Percentiles rank a stretch among this genome's conserved stretches.
These are phyloP conservation scores for Xylaria intraflava DNA, from an alignment of 495 filamentous ascomycete species.

Conservation along the genomic window DNA sequence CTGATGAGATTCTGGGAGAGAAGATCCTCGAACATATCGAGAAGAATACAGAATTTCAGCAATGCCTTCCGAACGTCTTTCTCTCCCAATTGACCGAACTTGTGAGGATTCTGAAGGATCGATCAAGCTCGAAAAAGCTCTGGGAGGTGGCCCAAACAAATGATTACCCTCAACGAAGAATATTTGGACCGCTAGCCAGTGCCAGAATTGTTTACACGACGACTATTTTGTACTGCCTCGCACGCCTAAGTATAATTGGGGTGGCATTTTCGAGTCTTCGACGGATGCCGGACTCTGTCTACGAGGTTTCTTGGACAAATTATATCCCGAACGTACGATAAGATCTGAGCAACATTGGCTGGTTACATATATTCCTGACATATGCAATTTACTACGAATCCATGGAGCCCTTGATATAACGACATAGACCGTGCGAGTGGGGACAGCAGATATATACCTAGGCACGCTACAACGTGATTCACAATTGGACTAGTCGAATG, in stretches of 20 bases:
- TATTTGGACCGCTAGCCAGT: not conserved
- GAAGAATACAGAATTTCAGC: not conserved
- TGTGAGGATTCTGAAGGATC: not conserved
- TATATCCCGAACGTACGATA: constrained; percentile 2
- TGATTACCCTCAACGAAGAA: not conserved
- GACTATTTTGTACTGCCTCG: not conserved
- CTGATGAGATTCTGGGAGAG: not conserved
- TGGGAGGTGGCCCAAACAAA: not conserved
- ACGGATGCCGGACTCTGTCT: constrained; percentile 5
- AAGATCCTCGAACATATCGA: not conserved
- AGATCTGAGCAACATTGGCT: not conserved
- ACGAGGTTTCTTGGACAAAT: not conserved
- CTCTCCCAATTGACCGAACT: not conserved
- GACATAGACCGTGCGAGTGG: too few species aligned
- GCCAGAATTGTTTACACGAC: not conserved
- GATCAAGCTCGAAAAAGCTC: not conserved
- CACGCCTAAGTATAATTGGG: constrained; percentile 2
- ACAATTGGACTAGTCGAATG: too few species aligned
- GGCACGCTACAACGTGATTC: too few species aligned
- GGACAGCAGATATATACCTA: too few species aligned
- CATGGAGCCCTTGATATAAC: too few species aligned
- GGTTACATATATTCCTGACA: constrained; percentile 6
- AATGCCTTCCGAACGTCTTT: not conserved
- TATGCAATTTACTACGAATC: too few species aligned
- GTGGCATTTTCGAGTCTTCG: constrained; percentile 1